phyloP scores from a whole-genome alignment of 2,329 filamentous ascomycete species.

The Passalora sequoiae region DNA sequence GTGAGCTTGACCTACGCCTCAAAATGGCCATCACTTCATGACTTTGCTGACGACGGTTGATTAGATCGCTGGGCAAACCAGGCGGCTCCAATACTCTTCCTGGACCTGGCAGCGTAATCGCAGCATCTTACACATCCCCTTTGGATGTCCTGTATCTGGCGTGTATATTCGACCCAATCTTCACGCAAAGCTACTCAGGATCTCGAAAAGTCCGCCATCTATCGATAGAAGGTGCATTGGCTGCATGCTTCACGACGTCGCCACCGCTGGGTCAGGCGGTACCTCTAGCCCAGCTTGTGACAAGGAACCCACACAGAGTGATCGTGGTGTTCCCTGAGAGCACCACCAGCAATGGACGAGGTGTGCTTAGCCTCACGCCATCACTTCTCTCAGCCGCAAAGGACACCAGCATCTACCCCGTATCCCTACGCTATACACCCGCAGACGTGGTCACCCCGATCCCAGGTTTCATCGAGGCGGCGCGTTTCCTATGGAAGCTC shows the following conservation, averaged over 20 bases:
- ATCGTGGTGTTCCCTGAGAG: constrained; percentile 90
- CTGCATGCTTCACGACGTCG: constrained; percentile 46
- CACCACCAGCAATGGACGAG: constrained; percentile 88
- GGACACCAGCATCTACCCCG: constrained; percentile 75
- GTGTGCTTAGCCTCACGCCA: constrained; percentile 77
- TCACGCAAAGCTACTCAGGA: constrained; percentile 74
- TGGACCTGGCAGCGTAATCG: constrained; percentile 73
- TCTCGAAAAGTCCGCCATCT: constrained; percentile 65
- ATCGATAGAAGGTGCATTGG: constrained; percentile 68
- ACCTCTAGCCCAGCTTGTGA: constrained; percentile 49
- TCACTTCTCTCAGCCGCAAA: constrained; percentile 64
- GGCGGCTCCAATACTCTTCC: constrained; percentile 65
- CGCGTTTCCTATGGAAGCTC: constrained; percentile 76
- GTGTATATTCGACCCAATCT: constrained; percentile 92
- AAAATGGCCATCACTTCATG: constrained; percentile 4
- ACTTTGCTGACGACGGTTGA: constrained; percentile 10
- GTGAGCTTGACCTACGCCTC: constrained; percentile 38
- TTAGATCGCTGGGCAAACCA: constrained; percentile 59
- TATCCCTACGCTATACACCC: constrained; percentile 84
- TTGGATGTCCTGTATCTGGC: constrained; percentile 91
- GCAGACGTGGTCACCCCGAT: constrained; percentile 87
- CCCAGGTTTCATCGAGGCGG: constrained; percentile 58
- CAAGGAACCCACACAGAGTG: constrained; percentile 65
- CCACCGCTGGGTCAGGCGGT: constrained; percentile 24
- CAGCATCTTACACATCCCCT: constrained; percentile 84